Evolutionary conservation across 2,329 filamentous ascomycete species (phyloP).

Genomic region (Emergomyces pasteurianus): DNA sequence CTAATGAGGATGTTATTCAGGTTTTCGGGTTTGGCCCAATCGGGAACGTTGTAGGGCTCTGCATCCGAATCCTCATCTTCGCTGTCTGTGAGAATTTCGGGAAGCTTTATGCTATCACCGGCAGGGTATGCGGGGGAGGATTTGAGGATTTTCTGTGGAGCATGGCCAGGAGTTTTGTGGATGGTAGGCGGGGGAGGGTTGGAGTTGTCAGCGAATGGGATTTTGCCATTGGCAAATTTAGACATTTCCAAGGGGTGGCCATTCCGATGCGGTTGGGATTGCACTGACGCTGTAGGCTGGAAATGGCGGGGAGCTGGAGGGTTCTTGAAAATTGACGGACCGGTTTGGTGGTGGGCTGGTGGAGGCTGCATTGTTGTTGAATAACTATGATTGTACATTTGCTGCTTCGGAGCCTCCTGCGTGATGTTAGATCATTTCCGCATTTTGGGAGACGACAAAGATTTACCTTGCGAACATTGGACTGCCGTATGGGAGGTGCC

Average conservation of each 20-base stretch:
- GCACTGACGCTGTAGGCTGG: constrained; percentile 34
- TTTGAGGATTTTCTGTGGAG: constrained; percentile 29
- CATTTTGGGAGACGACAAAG: neutral
- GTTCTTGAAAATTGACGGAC: constrained; percentile 26
- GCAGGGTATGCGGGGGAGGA: constrained; percentile 79
- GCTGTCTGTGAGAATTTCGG: constrained; percentile 90
- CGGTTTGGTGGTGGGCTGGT: constrained; percentile 17
- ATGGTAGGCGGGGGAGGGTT: constrained; percentile 39
- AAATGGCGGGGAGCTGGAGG: constrained; percentile 29
- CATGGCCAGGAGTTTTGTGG: constrained; percentile 60
- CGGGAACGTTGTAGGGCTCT: constrained; percentile 53
- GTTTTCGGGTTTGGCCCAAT: constrained; percentile 82
- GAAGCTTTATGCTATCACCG: constrained; percentile 80
- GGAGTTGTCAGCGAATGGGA: constrained; percentile 68
- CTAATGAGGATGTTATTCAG: constrained; percentile 61
- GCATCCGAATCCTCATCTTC: constrained; percentile 67
- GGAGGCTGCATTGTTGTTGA: constrained; percentile 18
- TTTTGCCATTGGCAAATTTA: constrained; percentile 78
- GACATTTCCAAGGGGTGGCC: constrained; percentile 68
- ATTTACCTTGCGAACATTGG: constrained; percentile 58
- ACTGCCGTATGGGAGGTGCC: constrained; percentile 75
- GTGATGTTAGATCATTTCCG: neutral
- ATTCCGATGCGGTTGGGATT: constrained; percentile 44
- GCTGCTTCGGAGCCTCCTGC: constrained; percentile 26
- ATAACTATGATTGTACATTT: constrained; percentile 29